phyloP scores from a whole-genome alignment of 805 yeast genomes.

The Metschnikowia gelsemii region DNA sequence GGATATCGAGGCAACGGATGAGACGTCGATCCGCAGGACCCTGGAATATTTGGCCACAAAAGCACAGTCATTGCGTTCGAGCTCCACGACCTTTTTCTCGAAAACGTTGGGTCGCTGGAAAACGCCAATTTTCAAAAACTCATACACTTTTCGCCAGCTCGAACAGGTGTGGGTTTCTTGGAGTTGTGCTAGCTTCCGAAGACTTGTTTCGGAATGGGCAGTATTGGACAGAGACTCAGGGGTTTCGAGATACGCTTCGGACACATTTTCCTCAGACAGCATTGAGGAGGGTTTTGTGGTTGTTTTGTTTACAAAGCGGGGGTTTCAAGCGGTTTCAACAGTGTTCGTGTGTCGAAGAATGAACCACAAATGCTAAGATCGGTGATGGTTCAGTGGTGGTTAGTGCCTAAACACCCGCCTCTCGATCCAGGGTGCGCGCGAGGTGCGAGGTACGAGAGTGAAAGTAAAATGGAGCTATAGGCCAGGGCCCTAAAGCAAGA shows the following conservation, averaged over 20 bases:
- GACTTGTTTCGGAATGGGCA: constrained; percentile 8
- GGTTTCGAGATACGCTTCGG: background rate
- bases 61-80: constrained; percentile 57
- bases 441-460: too few species aligned
- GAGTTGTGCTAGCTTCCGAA: constrained; percentile 7
- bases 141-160: constrained; percentile 23
- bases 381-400: too few species aligned
- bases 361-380: too few species aligned
- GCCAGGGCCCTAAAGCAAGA: too few species aligned
- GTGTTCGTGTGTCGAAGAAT: too few species aligned
- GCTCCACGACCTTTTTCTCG: constrained; percentile 39
- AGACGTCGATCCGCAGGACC: constrained; percentile 39
- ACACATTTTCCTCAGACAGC: constrained; percentile 4
- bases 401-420: too few species aligned
- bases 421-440: too few species aligned
- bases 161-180: constrained; percentile 24
- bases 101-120: constrained; percentile 31
- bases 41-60: constrained; percentile 48
- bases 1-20: constrained; percentile 15
- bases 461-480: too few species aligned
- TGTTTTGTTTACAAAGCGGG: too few species aligned
- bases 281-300: too few species aligned
- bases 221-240: too few species aligned
- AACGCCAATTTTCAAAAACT: constrained; percentile 28
- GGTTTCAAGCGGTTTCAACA: too few species aligned